Percentiles rank a stretch among this genome's conserved stretches.
These are phyloP conservation scores for Trichoderma asperelloides DNA, from an alignment of 495 filamentous ascomycete species.

Conservation along the genomic window DNA sequence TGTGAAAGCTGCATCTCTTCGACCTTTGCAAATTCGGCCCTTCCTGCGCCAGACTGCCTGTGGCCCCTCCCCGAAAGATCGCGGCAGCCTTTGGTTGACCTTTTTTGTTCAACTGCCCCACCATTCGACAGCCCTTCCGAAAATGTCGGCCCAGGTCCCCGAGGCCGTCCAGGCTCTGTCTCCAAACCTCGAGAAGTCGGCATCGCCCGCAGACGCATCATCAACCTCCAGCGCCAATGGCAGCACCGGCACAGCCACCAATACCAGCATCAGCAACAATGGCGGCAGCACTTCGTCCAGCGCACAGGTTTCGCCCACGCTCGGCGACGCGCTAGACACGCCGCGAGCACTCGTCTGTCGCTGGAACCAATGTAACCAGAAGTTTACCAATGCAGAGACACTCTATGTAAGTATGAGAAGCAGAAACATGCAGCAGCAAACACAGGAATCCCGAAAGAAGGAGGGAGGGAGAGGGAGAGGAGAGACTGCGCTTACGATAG, in stretches of 20 bases:
- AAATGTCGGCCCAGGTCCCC: conserved; percentile 14
- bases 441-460: too few relatives aligned
- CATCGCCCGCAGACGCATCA: neutral
- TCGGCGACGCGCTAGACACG: conserved; percentile 16
- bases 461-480: neutral
- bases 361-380: conserved; percentile 80
- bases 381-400: conserved; percentile 65
- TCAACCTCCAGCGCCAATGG: conserved; percentile 7
- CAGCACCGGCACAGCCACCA: conserved; percentile 1
- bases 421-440: too few relatives aligned
- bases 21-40: neutral
- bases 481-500: neutral
- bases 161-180: conserved; percentile 12
- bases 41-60: neutral
- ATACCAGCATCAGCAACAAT: conserved; percentile 13
- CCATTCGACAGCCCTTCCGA: conserved; percentile 6
- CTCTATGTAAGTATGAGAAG: conserved; percentile 67
- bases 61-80: conserved; percentile 5
- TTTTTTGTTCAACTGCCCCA: conserved; percentile 4
- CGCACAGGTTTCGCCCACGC: conserved; percentile 13
- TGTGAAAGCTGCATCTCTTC: neutral
- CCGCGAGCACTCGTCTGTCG: conserved; percentile 60
- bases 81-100: neutral
- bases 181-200: neutral
- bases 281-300: conserved; percentile 22